These are phyloP conservation scores for Kernera saxatilis DNA, from an alignment of 345 rosid genomes.

Conservation along the genomic window DNA sequence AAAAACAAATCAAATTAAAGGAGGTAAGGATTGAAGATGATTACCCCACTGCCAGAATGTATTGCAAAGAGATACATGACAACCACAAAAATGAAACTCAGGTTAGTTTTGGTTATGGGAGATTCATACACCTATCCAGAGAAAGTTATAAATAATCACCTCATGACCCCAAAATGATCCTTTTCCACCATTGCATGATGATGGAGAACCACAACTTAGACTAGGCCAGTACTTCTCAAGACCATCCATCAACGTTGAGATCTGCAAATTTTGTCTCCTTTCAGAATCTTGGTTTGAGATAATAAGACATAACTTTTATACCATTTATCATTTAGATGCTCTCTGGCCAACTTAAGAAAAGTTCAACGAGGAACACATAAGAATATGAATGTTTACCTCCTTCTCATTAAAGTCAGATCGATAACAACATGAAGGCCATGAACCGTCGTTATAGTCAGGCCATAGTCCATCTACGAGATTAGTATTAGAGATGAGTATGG, in stretches of 20 bases:
- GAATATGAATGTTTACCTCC: constrained; percentile 41
- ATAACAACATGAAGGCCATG: constrained; percentile 85
- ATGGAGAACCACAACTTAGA: constrained; percentile 54
- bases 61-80: constrained; percentile 36
- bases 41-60: constrained; percentile 82
- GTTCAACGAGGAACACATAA: not conserved
- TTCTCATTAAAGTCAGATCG: constrained; percentile 51
- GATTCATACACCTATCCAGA: not conserved
- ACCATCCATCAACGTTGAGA: constrained; percentile 48
- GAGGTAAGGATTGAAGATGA: constrained; percentile 25
- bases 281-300: constrained; percentile 5
- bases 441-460: constrained; percentile 95
- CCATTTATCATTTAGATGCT: not conserved
- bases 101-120: constrained; percentile 33
- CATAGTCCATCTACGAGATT: constrained; percentile 75
- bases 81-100: constrained; percentile 27
- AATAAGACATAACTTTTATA: not conserved
- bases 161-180: constrained; percentile 88
- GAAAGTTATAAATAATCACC: constrained; percentile 35
- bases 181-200: constrained; percentile 52
- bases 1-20: constrained; percentile 11
- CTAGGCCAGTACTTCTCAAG: constrained; percentile 79
- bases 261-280: constrained; percentile 35
- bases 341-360: not conserved
- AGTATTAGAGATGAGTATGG: not conserved